Evolutionary conservation across 2,329 filamentous ascomycete species (phyloP), one percentile per base, ranked within the genome.

Genomic region (Phaeosphaeriaceae sp.): DNA sequence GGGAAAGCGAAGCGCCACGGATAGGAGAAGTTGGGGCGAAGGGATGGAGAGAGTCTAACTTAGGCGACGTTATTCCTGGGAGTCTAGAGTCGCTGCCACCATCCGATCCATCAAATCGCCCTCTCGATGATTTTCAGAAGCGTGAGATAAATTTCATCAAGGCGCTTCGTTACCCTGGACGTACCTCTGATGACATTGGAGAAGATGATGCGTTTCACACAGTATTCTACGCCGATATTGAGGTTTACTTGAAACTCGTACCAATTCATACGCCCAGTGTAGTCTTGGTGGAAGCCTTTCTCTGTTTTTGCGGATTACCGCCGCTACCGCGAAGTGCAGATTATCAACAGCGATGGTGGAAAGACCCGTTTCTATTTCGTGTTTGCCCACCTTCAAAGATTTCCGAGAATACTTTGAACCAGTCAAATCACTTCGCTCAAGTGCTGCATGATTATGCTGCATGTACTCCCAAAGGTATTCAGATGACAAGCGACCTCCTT

Each of bases 191-290:
- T 67, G 86, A 91, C 20, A 81, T 84, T 2, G 83, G 82, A 13
- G 87, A 90, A 56, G 87, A 92, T 50, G 93, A 97, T 63, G 89
- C 91, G 0, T 96, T 89, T 58, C 83, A 92, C 29, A 84, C 94
- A 3, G 83, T 96, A 37, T 83, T 97, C 64, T 92, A 87, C 60
- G 83, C 85, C 0, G 94, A 97, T 67, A 77, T 97, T 16, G 76
- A 84, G 53, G 79, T 83, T 0, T 79, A 88, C 21, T 66, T 96
- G 2, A 75, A 85, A 26, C 62, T 75, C 45, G 4, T 66, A 66
- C 20, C 58, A 79, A 48, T 46, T 66, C 46, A 50, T 51, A 38
- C 66, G 2, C 64, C 83, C 1, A 72, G 68, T 6, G 62, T 71
- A 8, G 68, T 80, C 21, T 71, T 95, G 0, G 45, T 94, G 16